Evolutionary conservation across 169 alveolate species (phyloP).

Genomic region (Babesia divergens): DNA sequence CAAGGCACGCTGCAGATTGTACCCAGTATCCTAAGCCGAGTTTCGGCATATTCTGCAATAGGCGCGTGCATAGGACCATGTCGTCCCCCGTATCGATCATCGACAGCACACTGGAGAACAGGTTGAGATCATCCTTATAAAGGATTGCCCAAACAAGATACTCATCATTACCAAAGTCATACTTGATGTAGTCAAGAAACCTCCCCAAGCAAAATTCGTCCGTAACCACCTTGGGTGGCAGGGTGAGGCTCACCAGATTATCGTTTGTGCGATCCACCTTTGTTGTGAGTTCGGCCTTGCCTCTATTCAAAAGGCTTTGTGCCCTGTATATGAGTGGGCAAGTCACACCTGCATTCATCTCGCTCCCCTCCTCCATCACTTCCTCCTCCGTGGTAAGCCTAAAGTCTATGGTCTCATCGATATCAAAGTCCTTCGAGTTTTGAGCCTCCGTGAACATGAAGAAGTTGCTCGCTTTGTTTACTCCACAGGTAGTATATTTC

Average conservation of each 20-base stretch:
- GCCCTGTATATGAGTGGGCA: constrained; percentile 26
- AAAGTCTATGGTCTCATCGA: constrained; percentile 14
- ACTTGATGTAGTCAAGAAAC: constrained; percentile 15
- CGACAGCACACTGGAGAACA: constrained; percentile 7
- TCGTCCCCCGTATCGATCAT: constrained; percentile 15
- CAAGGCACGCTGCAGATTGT: not conserved
- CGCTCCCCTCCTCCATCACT: not conserved
- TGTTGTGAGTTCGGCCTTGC: not conserved
- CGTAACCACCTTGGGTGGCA: not conserved
- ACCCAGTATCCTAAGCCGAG: constrained; percentile 59
- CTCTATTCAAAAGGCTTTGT: not conserved
- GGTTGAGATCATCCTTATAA: constrained; percentile 36
- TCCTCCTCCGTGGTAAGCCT: not conserved
- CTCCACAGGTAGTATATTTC: not conserved
- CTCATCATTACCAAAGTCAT: constrained; percentile 22
- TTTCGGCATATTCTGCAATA: constrained; percentile 16
- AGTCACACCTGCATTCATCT: not conserved
- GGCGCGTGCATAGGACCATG: not conserved
- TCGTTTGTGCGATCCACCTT: constrained; percentile 3
- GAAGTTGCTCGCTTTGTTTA: constrained; percentile 11
- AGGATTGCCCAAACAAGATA: constrained; percentile 48
- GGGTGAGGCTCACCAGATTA: constrained; percentile 3
- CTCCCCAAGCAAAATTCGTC: constrained; percentile 27
- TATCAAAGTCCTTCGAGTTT: not conserved
- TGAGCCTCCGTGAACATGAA: not conserved